phyloP scores from a whole-genome alignment of 2,329 filamentous ascomycete species.

The Dothiorella sarmentorum region DNA sequence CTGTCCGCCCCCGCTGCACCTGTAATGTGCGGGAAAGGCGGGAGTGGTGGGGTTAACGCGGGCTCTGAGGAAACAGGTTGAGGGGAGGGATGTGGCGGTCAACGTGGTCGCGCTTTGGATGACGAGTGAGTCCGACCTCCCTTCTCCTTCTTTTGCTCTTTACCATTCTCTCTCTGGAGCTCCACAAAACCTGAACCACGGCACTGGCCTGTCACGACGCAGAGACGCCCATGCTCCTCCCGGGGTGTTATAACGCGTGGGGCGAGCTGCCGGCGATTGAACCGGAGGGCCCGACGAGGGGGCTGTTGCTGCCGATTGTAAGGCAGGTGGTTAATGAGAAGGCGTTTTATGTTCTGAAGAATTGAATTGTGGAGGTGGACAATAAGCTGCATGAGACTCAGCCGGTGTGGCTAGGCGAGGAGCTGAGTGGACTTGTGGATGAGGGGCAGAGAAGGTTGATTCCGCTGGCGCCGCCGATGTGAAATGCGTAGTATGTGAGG shows the following conservation, averaged over 20 bases:
- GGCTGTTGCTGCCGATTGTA: conserved; percentile 26
- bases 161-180: too few relatives aligned
- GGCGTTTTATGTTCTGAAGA: conserved; percentile 25
- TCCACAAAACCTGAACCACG: too few relatives aligned
- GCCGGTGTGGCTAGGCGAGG: conserved; percentile 26
- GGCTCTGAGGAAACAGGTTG: conserved; percentile 22
- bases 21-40: conserved; percentile 27
- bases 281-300: conserved; percentile 25
- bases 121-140: conserved; percentile 23
- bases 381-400: conserved; percentile 26
- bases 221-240: conserved; percentile 19
- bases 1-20: conserved; percentile 22
- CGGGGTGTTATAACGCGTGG: conserved; percentile 21
- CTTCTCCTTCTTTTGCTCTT: not conserved
- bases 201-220: too few relatives aligned
- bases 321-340: conserved; percentile 23
- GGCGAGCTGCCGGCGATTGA: conserved; percentile 25
- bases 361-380: conserved; percentile 27
- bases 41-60: conserved; percentile 27
- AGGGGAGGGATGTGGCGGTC: conserved; percentile 22
- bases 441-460: conserved; percentile 22
- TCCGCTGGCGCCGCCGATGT: not conserved
- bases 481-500: too few relatives aligned
- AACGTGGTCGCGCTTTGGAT: conserved; percentile 30
- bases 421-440: conserved; percentile 25